A percentile compares a stretch with the other conserved stretches of the same genome.
Evolutionary conservation across 805 yeast genomes (phyloP).

Genomic region (Candida easanensis): DNA sequence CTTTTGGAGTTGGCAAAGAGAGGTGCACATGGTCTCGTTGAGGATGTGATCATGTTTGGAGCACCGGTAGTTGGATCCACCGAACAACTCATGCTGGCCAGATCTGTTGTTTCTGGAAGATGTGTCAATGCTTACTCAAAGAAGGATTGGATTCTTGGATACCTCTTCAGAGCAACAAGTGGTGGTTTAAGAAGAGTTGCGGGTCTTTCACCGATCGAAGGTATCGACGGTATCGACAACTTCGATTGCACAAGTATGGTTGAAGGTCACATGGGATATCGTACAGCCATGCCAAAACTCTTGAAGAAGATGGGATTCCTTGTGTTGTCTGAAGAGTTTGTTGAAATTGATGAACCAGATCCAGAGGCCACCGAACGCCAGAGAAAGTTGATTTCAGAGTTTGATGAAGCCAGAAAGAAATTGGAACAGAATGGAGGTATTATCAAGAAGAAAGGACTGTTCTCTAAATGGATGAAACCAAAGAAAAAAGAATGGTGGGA

Average conservation of each 20-base stretch:
- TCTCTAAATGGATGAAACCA: constrained; percentile 47
- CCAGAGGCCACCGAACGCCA: constrained; percentile 83
- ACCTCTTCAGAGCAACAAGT: constrained; percentile 89
- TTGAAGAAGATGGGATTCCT: constrained; percentile 70
- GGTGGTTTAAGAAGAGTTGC: constrained; percentile 93
- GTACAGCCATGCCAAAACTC: constrained; percentile 87
- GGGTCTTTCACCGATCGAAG: constrained; percentile 77
- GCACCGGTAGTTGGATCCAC: constrained; percentile 77
- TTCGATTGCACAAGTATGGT: constrained; percentile 83
- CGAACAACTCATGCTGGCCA: constrained; percentile 74
- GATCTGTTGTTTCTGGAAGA: constrained; percentile 85
- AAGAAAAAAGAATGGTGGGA: constrained; percentile 60
- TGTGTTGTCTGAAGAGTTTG: constrained; percentile 84
- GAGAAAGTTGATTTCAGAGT: constrained; percentile 75
- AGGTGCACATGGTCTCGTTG: constrained; percentile 85
- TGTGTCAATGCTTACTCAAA: constrained; percentile 88
- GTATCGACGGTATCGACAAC: constrained; percentile 69
- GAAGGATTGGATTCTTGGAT: constrained; percentile 95
- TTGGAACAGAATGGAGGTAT: constrained; percentile 41
- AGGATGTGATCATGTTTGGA: constrained; percentile 85
- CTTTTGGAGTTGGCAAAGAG: constrained; percentile 77
- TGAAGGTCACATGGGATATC: constrained; percentile 96
- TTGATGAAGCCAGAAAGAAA: constrained; percentile 77
- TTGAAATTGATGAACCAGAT: constrained; percentile 95
- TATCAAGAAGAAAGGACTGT: constrained; percentile 35